These are phyloP conservation scores for Coccomyxa sp. DNA, from an alignment of 139 green algal genomes.

Conservation along the genomic window DNA sequence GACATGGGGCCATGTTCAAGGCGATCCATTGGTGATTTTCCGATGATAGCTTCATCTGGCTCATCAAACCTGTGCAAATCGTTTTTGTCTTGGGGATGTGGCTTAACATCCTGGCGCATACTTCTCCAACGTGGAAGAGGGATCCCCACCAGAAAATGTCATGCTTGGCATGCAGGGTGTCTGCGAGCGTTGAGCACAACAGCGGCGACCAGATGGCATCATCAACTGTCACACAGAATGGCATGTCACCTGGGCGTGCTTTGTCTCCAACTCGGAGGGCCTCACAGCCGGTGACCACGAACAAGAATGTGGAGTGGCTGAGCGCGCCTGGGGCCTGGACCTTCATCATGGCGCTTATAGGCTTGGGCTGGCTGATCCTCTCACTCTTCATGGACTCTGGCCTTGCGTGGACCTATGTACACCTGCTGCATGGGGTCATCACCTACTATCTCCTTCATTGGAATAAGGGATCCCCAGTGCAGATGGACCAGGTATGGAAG, in stretches of 20 bases:
- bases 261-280: not conserved
- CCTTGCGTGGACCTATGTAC: slow-evolving; percentile 84
- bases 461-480: slow-evolving; percentile 57
- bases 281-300: slow-evolving; percentile 15
- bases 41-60: no score
- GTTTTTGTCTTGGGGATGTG: no score
- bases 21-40: no score
- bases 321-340: slow-evolving; percentile 63
- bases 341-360: slow-evolving; percentile 70
- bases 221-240: not conserved
- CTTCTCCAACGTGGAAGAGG: no score
- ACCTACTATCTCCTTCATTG: slow-evolving; percentile 88
- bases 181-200: not conserved
- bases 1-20: no score
- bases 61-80: no score
- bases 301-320: slow-evolving; percentile 79
- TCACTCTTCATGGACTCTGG: slow-evolving; percentile 59
- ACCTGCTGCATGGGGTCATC: slow-evolving; percentile 72
- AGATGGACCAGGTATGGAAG: slow-evolving; percentile 14
- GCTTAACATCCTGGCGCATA: no score
- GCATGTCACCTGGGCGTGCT: not conserved
- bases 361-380: slow-evolving; percentile 65
- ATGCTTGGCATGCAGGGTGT: not conserved
- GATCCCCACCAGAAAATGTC: no score
- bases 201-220: not conserved